Evolutionary conservation across 1,284 basidiomycete genomes (phyloP).

Genomic region (Boletus sp.): DNA sequence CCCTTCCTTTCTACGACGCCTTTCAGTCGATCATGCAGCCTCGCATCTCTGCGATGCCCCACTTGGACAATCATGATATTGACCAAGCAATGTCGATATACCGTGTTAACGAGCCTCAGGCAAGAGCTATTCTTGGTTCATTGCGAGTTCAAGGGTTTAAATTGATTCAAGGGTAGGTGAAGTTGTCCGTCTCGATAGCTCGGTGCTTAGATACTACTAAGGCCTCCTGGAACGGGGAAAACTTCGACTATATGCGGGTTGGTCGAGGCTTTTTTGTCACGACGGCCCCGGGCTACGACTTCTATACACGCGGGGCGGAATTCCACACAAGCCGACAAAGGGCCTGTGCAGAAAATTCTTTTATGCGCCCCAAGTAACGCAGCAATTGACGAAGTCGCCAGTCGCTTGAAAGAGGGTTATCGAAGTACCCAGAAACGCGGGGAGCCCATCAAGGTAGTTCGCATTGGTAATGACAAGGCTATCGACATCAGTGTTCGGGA

Average conservation of each 20-base stretch:
- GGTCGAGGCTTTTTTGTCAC: conserved; percentile 79
- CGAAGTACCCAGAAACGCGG: conserved; percentile 54
- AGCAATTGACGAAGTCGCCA: conserved; percentile 95
- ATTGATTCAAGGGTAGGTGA: conserved; percentile 88
- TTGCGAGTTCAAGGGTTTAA: conserved; percentile 78
- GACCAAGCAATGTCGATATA: conserved; percentile 67
- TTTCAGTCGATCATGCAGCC: conserved; percentile 69
- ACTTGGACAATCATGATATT: conserved; percentile 54
- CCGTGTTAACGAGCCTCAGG: conserved; percentile 91
- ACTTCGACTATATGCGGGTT: conserved; percentile 97
- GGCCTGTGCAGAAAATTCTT: conserved; percentile 71
- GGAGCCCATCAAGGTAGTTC: conserved; percentile 75
- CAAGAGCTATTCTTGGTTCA: conserved; percentile 80
- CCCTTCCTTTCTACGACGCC: conserved; percentile 81
- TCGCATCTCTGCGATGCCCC: conserved; percentile 47
- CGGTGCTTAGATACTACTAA: conserved; percentile 7
- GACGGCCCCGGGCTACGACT: conserved; percentile 47
- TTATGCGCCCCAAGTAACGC: conserved; percentile 98
- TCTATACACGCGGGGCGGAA: conserved; percentile 46
- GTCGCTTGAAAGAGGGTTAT: conserved; percentile 79
- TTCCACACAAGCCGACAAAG: conserved; percentile 43
- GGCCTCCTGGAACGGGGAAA: conserved; percentile 97
- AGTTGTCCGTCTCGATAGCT: conserved; percentile 3
- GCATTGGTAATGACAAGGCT: conserved; percentile 78
- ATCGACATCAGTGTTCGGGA: conserved; percentile 85